Evolutionary conservation across 2,329 filamentous ascomycete species (phyloP).

Genomic region (Pseudodiploospora longispora): DNA sequence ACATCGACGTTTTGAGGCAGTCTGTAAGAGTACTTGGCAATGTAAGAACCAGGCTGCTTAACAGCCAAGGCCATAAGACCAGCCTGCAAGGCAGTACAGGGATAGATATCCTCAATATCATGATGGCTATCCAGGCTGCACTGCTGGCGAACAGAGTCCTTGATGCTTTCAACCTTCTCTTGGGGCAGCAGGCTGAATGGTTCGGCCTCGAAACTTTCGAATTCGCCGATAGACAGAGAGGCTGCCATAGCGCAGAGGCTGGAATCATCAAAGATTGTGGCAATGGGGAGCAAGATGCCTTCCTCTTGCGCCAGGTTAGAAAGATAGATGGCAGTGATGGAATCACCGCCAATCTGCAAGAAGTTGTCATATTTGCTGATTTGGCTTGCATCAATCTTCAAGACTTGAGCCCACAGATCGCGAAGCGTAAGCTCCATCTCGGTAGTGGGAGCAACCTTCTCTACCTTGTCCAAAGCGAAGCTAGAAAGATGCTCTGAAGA

Average conservation of each 20-base stretch:
- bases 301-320: slow-evolving; percentile 26
- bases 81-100: slow-evolving; percentile 1
- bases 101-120: slow-evolving; percentile 1
- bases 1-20: slow-evolving; percentile 5
- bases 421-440: background rate
- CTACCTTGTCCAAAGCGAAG: background rate
- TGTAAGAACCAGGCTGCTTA: slow-evolving; percentile 5
- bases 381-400: slow-evolving; percentile 18
- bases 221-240: no score
- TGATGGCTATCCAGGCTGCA: background rate
- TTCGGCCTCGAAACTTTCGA: background rate
- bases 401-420: slow-evolving; percentile 11
- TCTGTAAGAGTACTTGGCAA: slow-evolving; percentile 1
- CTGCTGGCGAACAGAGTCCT: background rate
- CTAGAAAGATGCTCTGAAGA: background rate
- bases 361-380: slow-evolving; percentile 13
- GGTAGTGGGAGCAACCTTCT: background rate
- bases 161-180: background rate
- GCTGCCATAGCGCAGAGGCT: no score
- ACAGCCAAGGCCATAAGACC: slow-evolving; percentile 3
- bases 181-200: background rate
- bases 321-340: slow-evolving; percentile 34
- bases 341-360: slow-evolving; percentile 28
- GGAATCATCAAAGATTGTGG: no score
- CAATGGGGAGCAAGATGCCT: background rate